Percentiles rank a stretch among this genome's conserved stretches.
Evolutionary conservation across 2,329 filamentous ascomycete genomes (phyloP).

Genomic region (Septoria linicola): DNA sequence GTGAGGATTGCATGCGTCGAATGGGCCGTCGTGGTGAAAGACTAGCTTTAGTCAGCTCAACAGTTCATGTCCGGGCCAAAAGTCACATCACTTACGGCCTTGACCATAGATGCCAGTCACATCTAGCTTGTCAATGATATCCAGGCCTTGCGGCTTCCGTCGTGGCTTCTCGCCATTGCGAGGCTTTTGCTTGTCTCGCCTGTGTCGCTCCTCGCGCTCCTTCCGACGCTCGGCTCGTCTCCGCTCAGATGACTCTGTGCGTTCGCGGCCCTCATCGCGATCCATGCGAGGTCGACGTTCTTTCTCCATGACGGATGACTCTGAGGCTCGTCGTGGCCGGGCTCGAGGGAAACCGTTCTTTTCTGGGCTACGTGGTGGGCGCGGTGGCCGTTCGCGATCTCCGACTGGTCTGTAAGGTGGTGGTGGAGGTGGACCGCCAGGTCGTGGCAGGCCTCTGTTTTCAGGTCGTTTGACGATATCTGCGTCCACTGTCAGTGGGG

Average conservation of each 20-base stretch:
- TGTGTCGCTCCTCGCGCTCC: slow-evolving; percentile 56
- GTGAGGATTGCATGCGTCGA: slow-evolving; percentile 92
- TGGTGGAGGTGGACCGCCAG: slow-evolving; percentile 43
- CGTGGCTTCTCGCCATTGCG: slow-evolving; percentile 41
- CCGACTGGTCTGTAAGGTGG: slow-evolving; percentile 62
- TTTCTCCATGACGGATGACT: slow-evolving; percentile 70
- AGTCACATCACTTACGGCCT: slow-evolving; percentile 64
- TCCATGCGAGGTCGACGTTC: slow-evolving; percentile 59
- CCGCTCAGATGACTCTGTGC: slow-evolving; percentile 51
- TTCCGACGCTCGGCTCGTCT: slow-evolving; percentile 47
- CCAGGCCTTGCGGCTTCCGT: slow-evolving; percentile 56
- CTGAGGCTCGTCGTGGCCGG: slow-evolving; percentile 67
- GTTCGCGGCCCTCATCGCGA: slow-evolving; percentile 30
- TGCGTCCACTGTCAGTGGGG: slow-evolving; percentile 18
- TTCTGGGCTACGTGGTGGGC: slow-evolving; percentile 40
- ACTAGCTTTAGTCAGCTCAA: slow-evolving; percentile 53
- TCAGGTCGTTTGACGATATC: slow-evolving; percentile 28
- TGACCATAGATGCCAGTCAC: slow-evolving; percentile 94
- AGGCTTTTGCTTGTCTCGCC: slow-evolving; percentile 42
- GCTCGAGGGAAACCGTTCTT: slow-evolving; percentile 44
- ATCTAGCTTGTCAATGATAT: slow-evolving; percentile 95
- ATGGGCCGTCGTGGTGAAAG: slow-evolving; percentile 96
- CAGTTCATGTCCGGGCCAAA: neutral
- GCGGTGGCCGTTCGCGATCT: slow-evolving; percentile 46
- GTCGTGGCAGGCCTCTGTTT: slow-evolving; percentile 46